Conservation (phyloP, 1,284 basidiomycete genomes). For the Amylostereum chailletii region DNA sequence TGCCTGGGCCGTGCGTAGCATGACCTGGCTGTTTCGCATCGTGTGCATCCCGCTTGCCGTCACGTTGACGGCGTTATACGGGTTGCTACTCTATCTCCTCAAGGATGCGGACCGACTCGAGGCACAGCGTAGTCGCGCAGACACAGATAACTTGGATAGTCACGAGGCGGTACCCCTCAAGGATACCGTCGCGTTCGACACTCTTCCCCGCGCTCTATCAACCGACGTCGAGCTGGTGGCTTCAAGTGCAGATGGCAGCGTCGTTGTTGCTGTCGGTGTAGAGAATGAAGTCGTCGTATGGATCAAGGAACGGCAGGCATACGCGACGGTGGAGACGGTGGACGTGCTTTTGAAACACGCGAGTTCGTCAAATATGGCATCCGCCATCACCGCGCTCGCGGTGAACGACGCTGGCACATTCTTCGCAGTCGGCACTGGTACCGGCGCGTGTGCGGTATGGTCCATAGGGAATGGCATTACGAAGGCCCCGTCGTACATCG, state of each 20-base stretch:
- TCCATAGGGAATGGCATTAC: constrained; percentile 32
- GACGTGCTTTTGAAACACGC: constrained; percentile 38
- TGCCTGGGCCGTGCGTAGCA: constrained; percentile 40
- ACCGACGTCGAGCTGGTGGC: constrained; percentile 82
- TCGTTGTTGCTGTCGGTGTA: constrained; percentile 65
- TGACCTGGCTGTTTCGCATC: constrained; percentile 74
- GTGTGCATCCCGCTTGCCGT: constrained; percentile 79
- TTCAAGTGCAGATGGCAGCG: constrained; percentile 52
- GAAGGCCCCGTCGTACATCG: constrained; percentile 34
- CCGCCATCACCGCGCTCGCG: constrained; percentile 48
- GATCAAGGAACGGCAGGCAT: constrained; percentile 34
- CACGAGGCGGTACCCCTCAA: constrained; percentile 32
- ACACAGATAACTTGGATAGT: constrained; percentile 22
- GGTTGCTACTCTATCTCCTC: constrained; percentile 79
- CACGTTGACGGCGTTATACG: constrained; percentile 71
- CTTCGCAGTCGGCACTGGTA: constrained; percentile 58
- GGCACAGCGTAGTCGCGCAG: constrained; percentile 62
- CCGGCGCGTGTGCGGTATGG: constrained; percentile 53
- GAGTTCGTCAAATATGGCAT: constrained; percentile 36
- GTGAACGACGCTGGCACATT: constrained; percentile 46
- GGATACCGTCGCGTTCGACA: constrained; percentile 47
- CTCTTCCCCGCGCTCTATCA: constrained; percentile 67
- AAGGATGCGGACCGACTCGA: constrained; percentile 90
- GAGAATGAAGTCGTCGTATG: constrained; percentile 75
- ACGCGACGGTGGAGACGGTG: constrained; percentile 42